These are phyloP conservation scores for Lophiotrema nucula DNA, from an alignment of 495 filamentous ascomycete species.

Conservation along the genomic window DNA sequence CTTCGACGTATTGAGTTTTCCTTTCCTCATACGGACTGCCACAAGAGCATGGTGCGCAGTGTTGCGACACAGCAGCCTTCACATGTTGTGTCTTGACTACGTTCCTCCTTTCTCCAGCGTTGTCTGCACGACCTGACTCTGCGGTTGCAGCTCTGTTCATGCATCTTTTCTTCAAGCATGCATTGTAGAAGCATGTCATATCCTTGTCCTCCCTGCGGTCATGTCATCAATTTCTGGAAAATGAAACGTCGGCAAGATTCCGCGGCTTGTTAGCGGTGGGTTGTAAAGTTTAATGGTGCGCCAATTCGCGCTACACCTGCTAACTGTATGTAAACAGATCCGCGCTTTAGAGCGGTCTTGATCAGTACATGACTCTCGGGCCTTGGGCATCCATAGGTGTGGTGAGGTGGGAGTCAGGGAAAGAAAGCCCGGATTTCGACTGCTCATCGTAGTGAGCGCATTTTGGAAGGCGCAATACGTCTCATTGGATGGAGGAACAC, in stretches of 20 bases:
- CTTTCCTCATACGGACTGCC: no score
- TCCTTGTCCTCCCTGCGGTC: neutral
- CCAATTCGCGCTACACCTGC: neutral
- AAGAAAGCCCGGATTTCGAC: no score
- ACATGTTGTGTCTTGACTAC: neutral
- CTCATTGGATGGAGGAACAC: no score
- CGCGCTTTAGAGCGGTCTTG: neutral
- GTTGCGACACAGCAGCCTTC: no score
- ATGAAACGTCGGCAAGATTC: neutral
- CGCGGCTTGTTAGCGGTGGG: constrained; percentile 4
- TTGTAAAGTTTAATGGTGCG: neutral
- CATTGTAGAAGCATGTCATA: constrained; percentile 9
- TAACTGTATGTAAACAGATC: neutral
- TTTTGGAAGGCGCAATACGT: no score
- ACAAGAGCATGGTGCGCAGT: no score
- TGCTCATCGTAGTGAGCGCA: no score
- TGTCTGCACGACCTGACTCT: constrained; percentile 5
- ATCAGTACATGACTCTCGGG: neutral
- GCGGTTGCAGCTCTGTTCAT: neutral
- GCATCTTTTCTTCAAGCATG: neutral
- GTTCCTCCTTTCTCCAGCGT: neutral
- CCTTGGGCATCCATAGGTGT: no score
- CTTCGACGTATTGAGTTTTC: no score
- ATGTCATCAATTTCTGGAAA: neutral
- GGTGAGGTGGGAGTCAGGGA: no score